Evolutionary conservation across 2,329 filamentous ascomycete species (phyloP), one percentile per base, ranked within the genome.

Genomic region (Pestalotiopsis sp.): DNA sequence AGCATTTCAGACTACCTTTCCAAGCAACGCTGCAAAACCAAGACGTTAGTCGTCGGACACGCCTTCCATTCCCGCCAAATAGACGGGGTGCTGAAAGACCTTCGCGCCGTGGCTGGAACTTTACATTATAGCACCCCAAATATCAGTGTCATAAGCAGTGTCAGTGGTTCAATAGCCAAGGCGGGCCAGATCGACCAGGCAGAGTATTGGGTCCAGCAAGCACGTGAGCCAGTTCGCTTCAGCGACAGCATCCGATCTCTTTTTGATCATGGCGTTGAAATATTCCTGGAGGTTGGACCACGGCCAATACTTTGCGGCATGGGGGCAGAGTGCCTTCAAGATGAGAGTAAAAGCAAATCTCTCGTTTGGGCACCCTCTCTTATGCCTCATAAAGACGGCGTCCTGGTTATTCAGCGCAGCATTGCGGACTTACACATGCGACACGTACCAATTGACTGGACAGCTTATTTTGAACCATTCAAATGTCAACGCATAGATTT

Each of bases 241-340:
- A 70, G 65, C 66, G 77, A 79, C 38, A 73, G 71, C 55, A 73
- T 80, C 55, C 67, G 70, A 59, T 66, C 72, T 13, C 52, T 79
- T 11, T 66, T 66, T 14, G 24, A 63, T 14, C 70, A 72, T 2
- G 76, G 74, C 5, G 70, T 70, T 39, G 73, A 75, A 48, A 44
- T 73, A 60, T 77, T 77, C 66, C 66, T 78, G 26, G 77, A 78
- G 68, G 22, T 78, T 0, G 77, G 77, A 2, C 76, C 77, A 3
- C 65, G 70, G 20, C 73, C 67, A 59, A 69, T 75, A 10, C 71
- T 78, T 13, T 74, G 73, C 66, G 74, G 74, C 17, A 68, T 78
- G 70, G 76, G 74, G n/a, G 72, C 70, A 17, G 70, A 68, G 13
- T 75, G 73, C 66, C 68, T 77, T 35, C 68, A 62, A 10, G 68